Conservation (phyloP, 257 asterid species). For the Solanum sitiens region DNA sequence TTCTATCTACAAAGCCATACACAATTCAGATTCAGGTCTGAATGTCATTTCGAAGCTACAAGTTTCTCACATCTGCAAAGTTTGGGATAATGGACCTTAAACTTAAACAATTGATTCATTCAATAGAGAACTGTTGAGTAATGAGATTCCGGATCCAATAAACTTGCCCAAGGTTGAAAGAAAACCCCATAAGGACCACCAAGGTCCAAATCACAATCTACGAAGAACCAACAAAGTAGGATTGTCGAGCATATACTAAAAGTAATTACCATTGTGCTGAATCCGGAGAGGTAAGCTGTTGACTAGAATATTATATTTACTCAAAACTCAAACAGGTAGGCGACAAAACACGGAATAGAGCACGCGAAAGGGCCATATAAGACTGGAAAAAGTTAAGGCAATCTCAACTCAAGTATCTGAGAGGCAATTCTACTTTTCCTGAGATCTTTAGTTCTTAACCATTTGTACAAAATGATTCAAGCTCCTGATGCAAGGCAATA, state of each 20-base stretch:
- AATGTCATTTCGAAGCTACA: neutral
- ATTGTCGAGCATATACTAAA: neutral
- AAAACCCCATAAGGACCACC: neutral
- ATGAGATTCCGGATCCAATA: neutral
- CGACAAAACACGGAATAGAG: neutral
- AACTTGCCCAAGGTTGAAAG: neutral
- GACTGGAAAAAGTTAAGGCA: neutral
- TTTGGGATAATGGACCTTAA: neutral
- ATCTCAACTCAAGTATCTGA: neutral
- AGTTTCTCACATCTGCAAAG: neutral
- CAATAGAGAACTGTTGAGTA: neutral
- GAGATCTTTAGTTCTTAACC: neutral
- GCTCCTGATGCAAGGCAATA: conserved; percentile 6
- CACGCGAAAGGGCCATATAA: neutral
- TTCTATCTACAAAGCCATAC: neutral
- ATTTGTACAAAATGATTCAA: conserved; percentile 3
- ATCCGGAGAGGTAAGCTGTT: neutral
- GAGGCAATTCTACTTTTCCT: neutral
- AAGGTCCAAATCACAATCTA: neutral
- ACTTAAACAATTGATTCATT: neutral
- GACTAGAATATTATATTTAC: neutral
- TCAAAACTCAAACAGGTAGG: neutral
- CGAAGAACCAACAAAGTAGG: neutral
- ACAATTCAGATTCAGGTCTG: neutral
- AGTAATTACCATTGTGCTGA: neutral